Evolutionary conservation across 2,329 filamentous ascomycete genomes (phyloP), one percentile per base, ranked within the genome.

Genomic region (Orbilia quercus): DNA sequence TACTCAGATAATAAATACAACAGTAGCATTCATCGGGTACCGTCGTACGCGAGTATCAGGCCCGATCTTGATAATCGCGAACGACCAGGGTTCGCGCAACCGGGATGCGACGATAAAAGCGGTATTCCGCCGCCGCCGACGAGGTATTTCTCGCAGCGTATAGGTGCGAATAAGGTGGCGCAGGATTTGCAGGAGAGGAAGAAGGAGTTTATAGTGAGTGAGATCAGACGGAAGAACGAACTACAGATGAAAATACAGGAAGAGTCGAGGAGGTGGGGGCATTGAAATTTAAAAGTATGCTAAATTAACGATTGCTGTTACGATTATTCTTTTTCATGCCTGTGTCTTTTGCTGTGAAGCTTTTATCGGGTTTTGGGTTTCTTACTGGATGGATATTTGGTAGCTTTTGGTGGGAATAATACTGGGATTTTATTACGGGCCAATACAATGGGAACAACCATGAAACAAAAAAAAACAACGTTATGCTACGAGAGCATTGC

Each of bases 171-270:
- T 14, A 71, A 72, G 22, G 23, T 72, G 9, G 36, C 23, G 1
- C 51, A 65, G 12, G 12, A 59, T 7, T 25, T 64, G 45, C 67
- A 72, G 20, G 67, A 72, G 5, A 64, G 53, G 38, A 72, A 72
- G 53, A 72, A 64, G 51, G 67, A 72, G 1, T 64, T 53, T 48
- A 59, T 72, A 5, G 59, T 72, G 11, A 22, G 42, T 9, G 67
- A 72, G 28, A 72, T 72, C 1, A 72, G 64, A 12, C 58, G 67
- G 59, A 72, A 65, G 9, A 59, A 72, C 48, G 59, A 64, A 7
- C 28, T 72, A 11, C 67, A 72, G 18, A 48, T 53, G 11, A 53
- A 23, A 12, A 65, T 72, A 23, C 67, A 72, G 20, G 67, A 72
- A 6, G 67, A 72, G 44, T 64, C 67, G 11, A 72, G 58, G 40